Conservation (phyloP, 2,329 filamentous ascomycete species). For the Epichloe sp. region DNA sequence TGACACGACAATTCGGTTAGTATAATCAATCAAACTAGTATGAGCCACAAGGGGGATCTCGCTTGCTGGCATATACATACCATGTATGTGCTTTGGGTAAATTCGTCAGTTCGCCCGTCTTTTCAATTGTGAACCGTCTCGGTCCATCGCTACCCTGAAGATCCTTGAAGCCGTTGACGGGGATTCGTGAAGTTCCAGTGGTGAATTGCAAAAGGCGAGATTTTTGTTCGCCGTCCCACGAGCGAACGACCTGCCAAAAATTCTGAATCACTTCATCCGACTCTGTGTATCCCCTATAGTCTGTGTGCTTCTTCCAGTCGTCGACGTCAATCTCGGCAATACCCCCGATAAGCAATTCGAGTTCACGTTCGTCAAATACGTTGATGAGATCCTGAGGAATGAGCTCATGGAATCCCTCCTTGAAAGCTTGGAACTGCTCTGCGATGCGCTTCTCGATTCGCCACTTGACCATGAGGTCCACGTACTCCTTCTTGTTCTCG, state of each 20-base stretch:
- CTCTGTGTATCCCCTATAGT: conserved; percentile 97
- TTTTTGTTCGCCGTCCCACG: conserved; percentile 98
- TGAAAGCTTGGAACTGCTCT: conserved; percentile 97
- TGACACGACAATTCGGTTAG: conserved; percentile 23
- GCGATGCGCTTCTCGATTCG: conserved; percentile 97
- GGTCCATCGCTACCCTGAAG: conserved; percentile 93
- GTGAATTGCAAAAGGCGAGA: conserved; percentile 96
- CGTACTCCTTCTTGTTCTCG: conserved; percentile 98
- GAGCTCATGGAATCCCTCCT: conserved; percentile 92
- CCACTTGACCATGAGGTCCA: conserved; percentile 98
- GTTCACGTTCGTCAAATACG: conserved; percentile 94
- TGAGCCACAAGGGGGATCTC: too few species aligned
- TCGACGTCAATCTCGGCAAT: conserved; percentile 99
- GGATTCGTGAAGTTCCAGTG: conserved; percentile 92
- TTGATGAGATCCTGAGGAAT: conserved; percentile 95
- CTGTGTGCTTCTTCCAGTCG: conserved; percentile 99
- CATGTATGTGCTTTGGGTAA: conserved; percentile 96
- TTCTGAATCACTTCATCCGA: conserved; percentile 94
- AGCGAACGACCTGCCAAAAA: conserved; percentile 96
- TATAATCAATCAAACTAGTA: conserved; percentile 1
- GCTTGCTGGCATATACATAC: conserved; percentile 39
- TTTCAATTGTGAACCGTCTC: conserved; percentile 92
- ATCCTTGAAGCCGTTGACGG: conserved; percentile 99
- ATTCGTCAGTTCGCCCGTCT: conserved; percentile 81
- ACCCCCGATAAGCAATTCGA: conserved; percentile 92